These are phyloP conservation scores for Hyaloscypha hepaticicola DNA, from an alignment of 495 filamentous ascomycete species.

Conservation along the genomic window DNA sequence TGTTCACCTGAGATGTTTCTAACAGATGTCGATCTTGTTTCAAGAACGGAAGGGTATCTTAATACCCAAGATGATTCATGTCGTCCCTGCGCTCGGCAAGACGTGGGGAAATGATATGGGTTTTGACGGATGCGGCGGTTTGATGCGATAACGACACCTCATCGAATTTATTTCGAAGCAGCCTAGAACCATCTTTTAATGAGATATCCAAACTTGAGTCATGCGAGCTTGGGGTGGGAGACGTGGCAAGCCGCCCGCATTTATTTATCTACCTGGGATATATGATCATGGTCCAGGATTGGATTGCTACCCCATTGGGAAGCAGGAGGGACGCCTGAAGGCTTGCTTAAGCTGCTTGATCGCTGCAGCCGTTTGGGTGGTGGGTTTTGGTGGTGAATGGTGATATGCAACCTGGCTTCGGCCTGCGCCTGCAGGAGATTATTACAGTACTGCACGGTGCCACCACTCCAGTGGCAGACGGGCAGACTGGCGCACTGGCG, in stretches of 20 bases:
- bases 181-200: conserved; percentile 8
- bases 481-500: background rate
- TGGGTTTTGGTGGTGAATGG: no score
- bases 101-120: conserved; percentile 15
- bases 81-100: background rate
- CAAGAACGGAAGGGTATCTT: background rate
- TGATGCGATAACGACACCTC: conserved; percentile 2
- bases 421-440: conserved; percentile 19
- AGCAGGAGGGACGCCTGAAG: background rate
- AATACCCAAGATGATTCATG: background rate
- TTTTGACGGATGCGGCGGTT: conserved; percentile 9
- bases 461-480: background rate
- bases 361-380: conserved; percentile 7
- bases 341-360: conserved; percentile 18
- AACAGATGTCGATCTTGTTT: conserved; percentile 2
- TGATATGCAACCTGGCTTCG: conserved; percentile 12
- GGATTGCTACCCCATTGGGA: background rate
- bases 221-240: background rate
- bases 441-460: conserved; percentile 10
- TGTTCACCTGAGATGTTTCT: background rate
- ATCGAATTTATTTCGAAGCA: conserved; percentile 20
- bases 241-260: background rate
- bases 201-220: conserved; percentile 10
- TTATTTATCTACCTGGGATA: background rate
- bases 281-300: background rate